Evolutionary conservation across 2,329 filamentous ascomycete genomes (phyloP), one percentile per base, ranked within the genome.

Genomic region (Fusarium pilosicola): DNA sequence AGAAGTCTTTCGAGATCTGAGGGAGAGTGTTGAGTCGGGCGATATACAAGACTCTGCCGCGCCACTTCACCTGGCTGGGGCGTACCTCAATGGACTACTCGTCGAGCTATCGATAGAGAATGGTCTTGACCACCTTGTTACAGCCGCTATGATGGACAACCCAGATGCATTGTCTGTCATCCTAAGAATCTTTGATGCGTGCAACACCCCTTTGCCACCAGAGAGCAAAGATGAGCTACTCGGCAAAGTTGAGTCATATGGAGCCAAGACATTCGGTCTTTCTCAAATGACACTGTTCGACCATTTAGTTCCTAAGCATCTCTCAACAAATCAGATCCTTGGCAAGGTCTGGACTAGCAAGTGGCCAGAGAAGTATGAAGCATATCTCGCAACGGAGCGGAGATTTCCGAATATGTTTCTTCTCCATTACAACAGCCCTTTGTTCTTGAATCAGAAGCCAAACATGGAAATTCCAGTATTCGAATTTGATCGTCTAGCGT

Each of bases 191-290:
- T 62, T 62, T 13, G 48, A 55, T 4, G 39, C 59, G 0, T 62
- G 48, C 18, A 11, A 62, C 0, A 15, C 7, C 0, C 5, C 39
- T 1, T 15, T 55, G 0, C 48, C 59, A 12, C 11, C 18, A 17
- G 20, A 30, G 2, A 20, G n/a, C 0, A 3, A 12, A 24, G 11
- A 13, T 4, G 13, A 55, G 1, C 5, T 62, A 8, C 13, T 62
- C 0, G 6, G 10, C 2, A 44, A n/a, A 6, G 9, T 62, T 11
- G 26, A 45, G 9, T 12, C 15, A 7, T 55, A 30, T 12, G 59
- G 48, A 6, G 24, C n/a, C 2, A 55, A 26, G 8, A 28, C 39
- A 4, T 62, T 62, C 6, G 39, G 59, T 6, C 12, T 20, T 24
- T 22, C 39, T 3, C 38, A 62, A 10, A 15, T 7, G 2, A 36